Evolutionary conservation across 2,329 filamentous ascomycete species (phyloP).

Genomic region (Exophiala mesophila): DNA sequence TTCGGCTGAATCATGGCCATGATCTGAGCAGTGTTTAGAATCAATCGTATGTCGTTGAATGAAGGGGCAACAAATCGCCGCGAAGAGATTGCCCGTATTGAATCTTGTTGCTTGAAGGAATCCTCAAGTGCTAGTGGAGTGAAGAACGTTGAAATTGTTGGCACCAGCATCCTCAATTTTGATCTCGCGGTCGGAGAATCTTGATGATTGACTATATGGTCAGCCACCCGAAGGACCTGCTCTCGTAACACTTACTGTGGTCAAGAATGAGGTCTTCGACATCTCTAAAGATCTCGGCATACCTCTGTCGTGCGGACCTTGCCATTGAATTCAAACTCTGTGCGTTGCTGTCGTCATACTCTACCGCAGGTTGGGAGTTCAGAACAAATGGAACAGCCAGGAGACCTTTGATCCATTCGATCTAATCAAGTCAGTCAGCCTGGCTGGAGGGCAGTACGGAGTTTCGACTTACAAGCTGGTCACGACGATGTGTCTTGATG

Average conservation of each 20-base stretch:
- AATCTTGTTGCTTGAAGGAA: constrained; percentile 87
- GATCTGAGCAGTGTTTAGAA: constrained; percentile 90
- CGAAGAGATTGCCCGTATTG: constrained; percentile 78
- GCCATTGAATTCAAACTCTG: constrained; percentile 62
- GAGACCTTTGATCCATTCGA: constrained; percentile 94
- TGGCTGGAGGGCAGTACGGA: constrained; percentile 3
- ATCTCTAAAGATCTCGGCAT: constrained; percentile 91
- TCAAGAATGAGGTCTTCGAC: constrained; percentile 89
- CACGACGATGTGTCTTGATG: constrained; percentile 77
- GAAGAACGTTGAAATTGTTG: constrained; percentile 89
- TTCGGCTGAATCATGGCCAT: constrained; percentile 71
- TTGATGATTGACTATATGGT: constrained; percentile 23
- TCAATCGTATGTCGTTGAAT: constrained; percentile 91
- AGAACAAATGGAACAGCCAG: constrained; percentile 94
- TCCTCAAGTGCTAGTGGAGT: constrained; percentile 80
- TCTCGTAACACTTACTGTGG: constrained; percentile 59
- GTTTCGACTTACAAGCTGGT: constrained; percentile 65
- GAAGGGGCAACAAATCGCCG: constrained; percentile 90
- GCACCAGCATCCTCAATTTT: constrained; percentile 87
- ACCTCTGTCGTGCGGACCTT: constrained; percentile 75
- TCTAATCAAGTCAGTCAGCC: constrained; percentile 34
- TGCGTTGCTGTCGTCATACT: constrained; percentile 57
- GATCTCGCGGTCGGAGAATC: constrained; percentile 53
- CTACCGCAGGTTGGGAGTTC: constrained; percentile 86
- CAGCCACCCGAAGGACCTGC: neutral